A percentile compares a stretch with the other conserved stretches of the same genome.
Evolutionary conservation across 2,329 filamentous ascomycete species (phyloP).

Genomic region (Ophiostoma novo-ulmi): DNA sequence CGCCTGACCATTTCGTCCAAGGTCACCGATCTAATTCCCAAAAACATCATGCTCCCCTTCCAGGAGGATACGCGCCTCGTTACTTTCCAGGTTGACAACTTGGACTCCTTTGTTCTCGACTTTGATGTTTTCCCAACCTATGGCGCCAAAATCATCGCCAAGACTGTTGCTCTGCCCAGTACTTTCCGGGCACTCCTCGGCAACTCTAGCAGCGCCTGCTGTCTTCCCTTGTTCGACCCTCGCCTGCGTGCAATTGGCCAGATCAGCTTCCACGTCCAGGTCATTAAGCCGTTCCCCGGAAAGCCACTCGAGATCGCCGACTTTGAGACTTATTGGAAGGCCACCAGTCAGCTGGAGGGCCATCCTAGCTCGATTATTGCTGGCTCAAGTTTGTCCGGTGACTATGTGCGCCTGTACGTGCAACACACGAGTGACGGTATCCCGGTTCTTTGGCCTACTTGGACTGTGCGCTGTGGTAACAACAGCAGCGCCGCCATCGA

Average conservation of each 20-base stretch:
- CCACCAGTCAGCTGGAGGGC: constrained; percentile 85
- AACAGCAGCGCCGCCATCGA: constrained; percentile 49
- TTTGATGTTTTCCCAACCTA: constrained; percentile 98
- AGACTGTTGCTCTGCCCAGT: constrained; percentile 83
- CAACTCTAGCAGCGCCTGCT: constrained; percentile 71
- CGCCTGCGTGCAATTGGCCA: constrained; percentile 86
- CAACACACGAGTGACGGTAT: constrained; percentile 85
- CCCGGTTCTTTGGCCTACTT: constrained; percentile 81
- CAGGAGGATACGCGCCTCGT: constrained; percentile 92
- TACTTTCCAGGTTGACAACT: constrained; percentile 91
- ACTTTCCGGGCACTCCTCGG: constrained; percentile 72
- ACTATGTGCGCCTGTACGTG: constrained; percentile 87
- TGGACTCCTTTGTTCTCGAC: constrained; percentile 89
- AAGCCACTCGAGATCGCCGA: constrained; percentile 93
- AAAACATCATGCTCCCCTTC: constrained; percentile 91
- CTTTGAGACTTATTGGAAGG: constrained; percentile 99
- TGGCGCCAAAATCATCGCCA: constrained; percentile 93
- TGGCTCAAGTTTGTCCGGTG: constrained; percentile 90
- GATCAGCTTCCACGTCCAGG: constrained; percentile 88
- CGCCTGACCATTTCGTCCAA: constrained; percentile 96
- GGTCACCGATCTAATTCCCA: constrained; percentile 88
- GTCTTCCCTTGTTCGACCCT: constrained; percentile 87
- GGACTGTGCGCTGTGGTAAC: constrained; percentile 69
- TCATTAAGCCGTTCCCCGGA: constrained; percentile 92
- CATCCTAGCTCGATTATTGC: constrained; percentile 84